phyloP scores from a whole-genome alignment of 1,139 yeast genomes.

The Hansenula sp. region DNA sequence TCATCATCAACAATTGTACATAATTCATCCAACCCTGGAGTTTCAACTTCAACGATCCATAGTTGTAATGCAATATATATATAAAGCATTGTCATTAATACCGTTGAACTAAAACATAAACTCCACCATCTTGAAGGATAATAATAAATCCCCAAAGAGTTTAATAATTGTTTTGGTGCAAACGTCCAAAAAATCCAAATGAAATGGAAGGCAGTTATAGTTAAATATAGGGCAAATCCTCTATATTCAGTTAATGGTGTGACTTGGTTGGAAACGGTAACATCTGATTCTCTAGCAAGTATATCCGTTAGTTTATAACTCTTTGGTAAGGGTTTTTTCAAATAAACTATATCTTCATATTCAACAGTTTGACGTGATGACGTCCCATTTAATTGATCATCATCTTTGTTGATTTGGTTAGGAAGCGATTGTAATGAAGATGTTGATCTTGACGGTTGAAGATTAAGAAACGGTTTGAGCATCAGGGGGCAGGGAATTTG shows the following conservation, averaged over 20 bases:
- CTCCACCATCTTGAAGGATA: conserved; percentile 92
- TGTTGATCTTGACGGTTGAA: conserved; percentile 9
- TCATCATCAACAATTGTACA: conserved; percentile 67
- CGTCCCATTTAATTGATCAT: not conserved
- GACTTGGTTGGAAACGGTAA: conserved; percentile 58
- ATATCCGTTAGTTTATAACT: conserved; percentile 34
- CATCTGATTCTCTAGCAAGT: conserved; percentile 75
- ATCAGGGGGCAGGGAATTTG: too few relatives aligned
- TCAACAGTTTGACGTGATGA: conserved; percentile 13
- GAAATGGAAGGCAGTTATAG: conserved; percentile 46
- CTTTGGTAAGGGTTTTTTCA: conserved; percentile 4
- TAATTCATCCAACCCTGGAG: conserved; percentile 54
- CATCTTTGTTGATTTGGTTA: not conserved
- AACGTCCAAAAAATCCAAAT: conserved; percentile 70
- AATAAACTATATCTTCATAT: conserved; percentile 25
- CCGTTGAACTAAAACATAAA: conserved; percentile 65
- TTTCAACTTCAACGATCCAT: conserved; percentile 71
- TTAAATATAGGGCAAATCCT: conserved; percentile 75
- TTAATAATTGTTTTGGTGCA: conserved; percentile 53
- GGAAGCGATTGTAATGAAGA: conserved; percentile 4
- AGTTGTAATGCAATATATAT: conserved; percentile 65
- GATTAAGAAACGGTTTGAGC: not conserved
- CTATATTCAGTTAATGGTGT: conserved; percentile 75
- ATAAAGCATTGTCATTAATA: conserved; percentile 67
- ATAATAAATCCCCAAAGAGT: conserved; percentile 56